Base-by-base conservation (phyloP, 2,329 filamentous ascomycete genomes). In the Fusarium sp. region DNA sequence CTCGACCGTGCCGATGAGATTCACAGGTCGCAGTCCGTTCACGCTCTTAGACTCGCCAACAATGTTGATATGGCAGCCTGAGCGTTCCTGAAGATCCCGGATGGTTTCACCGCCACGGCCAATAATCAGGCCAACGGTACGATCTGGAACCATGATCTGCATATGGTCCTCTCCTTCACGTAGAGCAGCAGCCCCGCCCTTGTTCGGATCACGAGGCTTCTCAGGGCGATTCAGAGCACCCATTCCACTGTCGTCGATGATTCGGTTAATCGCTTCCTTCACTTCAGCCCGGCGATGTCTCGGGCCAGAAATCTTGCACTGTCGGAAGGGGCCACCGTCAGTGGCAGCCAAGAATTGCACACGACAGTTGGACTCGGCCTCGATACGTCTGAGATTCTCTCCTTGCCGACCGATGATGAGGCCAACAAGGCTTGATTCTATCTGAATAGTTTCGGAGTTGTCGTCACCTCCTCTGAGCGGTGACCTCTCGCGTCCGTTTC, bases 11-110 rank as follows among this genome's bases (percentile, higher is more conserved):
- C 94, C 94, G 73, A 97, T 97, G 51, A 97, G 86, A 78, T 97
- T 97, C 68, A 97, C 94, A 30, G 95, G 94, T 53, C 94, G 90
- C 66, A 97, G 85, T 46, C 94, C 94, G 77, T 97, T 97, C 72
- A 97, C 89, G 77, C 94, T 97, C 86, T 97, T 97, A 72, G 94
- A 94, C 82, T 97, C 94, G 75, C 93, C 93, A 41, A 97, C 93
- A 76, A 97, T 97, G 80, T 97, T 97, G 79, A 97, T 94, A 80
- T 97, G 95, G 79, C 94, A 97, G n/a, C 93, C 93, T 75, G 93
- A 96, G 67, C 93, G 88, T 79, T 97, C 94, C 82, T 97, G 95
- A 27, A 97, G 86, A 78, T 97, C 94, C 76, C 94, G 91, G 75
- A 97, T 97, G 2, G 94, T 97, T 82, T 97, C 94, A 63, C 94